Evolutionary conservation across 108 stramenopile species (phyloP).

Genomic region (Skeletonema grethae): DNA sequence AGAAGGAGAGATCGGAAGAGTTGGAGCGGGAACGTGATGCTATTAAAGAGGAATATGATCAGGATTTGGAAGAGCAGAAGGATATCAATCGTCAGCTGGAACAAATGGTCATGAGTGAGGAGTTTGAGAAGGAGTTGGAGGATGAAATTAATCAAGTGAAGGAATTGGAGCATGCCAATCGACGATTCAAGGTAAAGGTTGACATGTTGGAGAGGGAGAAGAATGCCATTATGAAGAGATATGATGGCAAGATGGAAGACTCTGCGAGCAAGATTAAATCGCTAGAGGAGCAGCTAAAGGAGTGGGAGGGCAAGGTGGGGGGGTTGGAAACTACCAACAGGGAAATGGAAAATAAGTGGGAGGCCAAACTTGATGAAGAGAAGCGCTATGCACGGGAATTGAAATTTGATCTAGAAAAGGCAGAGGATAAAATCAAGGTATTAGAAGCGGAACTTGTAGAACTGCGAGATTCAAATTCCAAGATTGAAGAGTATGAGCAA

Average conservation of each 20-base stretch:
- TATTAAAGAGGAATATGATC: constrained; percentile 49
- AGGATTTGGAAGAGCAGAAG: constrained; percentile 50
- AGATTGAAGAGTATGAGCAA: constrained; percentile 46
- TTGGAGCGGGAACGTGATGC: constrained; percentile 39
- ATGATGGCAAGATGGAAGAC: constrained; percentile 44
- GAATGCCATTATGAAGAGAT: constrained; percentile 30
- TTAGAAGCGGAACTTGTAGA: constrained; percentile 27
- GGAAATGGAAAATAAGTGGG: constrained; percentile 30
- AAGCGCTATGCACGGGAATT: constrained; percentile 22
- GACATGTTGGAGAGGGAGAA: constrained; percentile 51
- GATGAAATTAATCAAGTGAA: constrained; percentile 52
- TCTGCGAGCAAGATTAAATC: constrained; percentile 29
- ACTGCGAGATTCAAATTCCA: constrained; percentile 24
- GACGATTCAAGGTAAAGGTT: constrained; percentile 49
- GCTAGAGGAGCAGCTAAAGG: constrained; percentile 35
- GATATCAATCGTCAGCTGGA: constrained; percentile 51
- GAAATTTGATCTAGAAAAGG: constrained; percentile 25
- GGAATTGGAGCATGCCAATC: constrained; percentile 48
- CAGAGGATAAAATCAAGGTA: constrained; percentile 23
- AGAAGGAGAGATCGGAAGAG: constrained; percentile 31
- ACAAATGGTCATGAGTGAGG: constrained; percentile 54
- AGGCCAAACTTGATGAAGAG: constrained; percentile 42
- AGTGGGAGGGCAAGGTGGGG: constrained; percentile 26
- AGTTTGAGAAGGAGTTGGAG: constrained; percentile 50
- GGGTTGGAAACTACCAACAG: constrained; percentile 25